Conservation (phyloP, 352 stramenopile genomes). For the Globisporangium ultimum region DNA sequence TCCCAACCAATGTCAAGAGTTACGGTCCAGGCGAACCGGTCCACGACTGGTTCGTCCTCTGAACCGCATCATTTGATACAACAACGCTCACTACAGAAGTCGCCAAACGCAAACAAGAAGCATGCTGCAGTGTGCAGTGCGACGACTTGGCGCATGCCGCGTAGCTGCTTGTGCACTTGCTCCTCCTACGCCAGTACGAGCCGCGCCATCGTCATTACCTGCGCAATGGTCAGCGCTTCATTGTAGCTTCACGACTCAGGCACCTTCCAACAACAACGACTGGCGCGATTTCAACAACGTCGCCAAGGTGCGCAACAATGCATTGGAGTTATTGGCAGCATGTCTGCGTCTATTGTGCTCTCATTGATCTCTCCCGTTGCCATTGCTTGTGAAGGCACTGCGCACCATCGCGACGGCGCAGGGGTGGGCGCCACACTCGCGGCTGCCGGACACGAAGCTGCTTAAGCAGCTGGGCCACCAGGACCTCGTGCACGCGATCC, state of each 20-base stretch:
- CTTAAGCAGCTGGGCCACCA: slow-evolving; percentile 67
- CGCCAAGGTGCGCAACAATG: slow-evolving; percentile 39
- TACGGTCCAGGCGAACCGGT: slow-evolving; percentile 10
- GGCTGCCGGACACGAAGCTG: slow-evolving; percentile 63
- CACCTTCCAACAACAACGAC: slow-evolving; percentile 13
- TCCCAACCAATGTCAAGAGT: neutral
- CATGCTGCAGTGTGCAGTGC: slow-evolving; percentile 11
- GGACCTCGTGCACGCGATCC: slow-evolving; percentile 65
- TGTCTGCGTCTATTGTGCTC: neutral
- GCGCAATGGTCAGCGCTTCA: neutral
- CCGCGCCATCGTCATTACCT: neutral
- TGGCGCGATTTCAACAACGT: slow-evolving; percentile 66
- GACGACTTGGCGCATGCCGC: slow-evolving; percentile 15
- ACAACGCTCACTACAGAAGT: neutral
- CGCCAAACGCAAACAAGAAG: neutral
- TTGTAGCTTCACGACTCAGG: slow-evolving; percentile 1
- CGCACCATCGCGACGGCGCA: slow-evolving; percentile 55
- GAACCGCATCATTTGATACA: slow-evolving; percentile 6
- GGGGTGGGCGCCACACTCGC: slow-evolving; percentile 19
- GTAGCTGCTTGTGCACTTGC: slow-evolving; percentile 1
- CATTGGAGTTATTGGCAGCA: neutral
- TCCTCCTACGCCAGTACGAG: neutral
- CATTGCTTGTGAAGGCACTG: slow-evolving; percentile 35
- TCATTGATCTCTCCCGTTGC: neutral
- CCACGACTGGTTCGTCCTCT: neutral